Conservation (phyloP, 768 basidiomycete genomes). For the Lepiota brunneoincarnata region DNA sequence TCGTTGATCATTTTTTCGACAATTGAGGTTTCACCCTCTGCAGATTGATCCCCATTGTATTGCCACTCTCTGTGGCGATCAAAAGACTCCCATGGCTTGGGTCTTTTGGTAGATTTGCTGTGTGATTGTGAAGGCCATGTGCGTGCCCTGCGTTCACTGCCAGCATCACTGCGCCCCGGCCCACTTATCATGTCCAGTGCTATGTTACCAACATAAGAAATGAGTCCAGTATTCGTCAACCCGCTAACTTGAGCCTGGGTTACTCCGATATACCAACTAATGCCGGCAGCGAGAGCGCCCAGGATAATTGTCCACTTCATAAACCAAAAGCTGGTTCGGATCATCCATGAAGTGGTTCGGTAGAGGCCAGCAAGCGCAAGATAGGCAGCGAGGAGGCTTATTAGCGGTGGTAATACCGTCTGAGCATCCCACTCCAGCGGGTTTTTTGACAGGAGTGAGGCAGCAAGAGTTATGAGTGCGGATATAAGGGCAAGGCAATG, state of each 20-base stretch:
- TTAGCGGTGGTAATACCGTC: conserved; percentile 67
- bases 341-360: conserved; percentile 73
- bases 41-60: conserved; percentile 27
- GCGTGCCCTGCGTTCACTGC: conserved; percentile 17
- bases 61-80: conserved; percentile 61
- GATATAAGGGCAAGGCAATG: conserved; percentile 49
- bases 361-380: conserved; percentile 75
- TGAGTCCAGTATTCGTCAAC: not conserved
- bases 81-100: conserved; percentile 69
- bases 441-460: conserved; percentile 45
- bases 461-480: conserved; percentile 45
- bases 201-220: not conserved
- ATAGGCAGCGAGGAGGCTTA: conserved; percentile 71
- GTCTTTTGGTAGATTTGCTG: conserved; percentile 14
- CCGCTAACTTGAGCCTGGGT: conserved; percentile 1
- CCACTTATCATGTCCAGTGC: conserved; percentile 32
- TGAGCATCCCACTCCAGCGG: conserved; percentile 67
- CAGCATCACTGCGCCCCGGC: conserved; percentile 27
- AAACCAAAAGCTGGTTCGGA: conserved; percentile 65
- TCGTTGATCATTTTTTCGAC: conserved; percentile 43
- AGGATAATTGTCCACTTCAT: conserved; percentile 76
- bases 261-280: conserved; percentile 40
- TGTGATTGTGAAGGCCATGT: conserved; percentile 18
- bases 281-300: conserved; percentile 47
- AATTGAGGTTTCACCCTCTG: conserved; percentile 21